Conservation (phyloP, 2,329 filamentous ascomycete genomes). For the Monosporascus sp. region DNA sequence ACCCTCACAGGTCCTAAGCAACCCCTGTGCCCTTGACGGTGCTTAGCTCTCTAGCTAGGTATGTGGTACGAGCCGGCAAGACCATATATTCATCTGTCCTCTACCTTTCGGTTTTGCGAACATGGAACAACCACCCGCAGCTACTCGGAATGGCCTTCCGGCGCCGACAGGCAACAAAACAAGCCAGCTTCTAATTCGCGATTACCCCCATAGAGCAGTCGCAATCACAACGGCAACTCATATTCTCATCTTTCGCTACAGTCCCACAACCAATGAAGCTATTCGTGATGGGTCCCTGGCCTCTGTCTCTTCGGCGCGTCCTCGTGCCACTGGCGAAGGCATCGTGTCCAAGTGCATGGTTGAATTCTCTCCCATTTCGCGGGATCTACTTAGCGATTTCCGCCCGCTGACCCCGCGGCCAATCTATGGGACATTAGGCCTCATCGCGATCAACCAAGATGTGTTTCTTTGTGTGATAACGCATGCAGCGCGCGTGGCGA, state of each 20-base stretch:
- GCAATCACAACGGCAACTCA: constrained; percentile 76
- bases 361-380: constrained; percentile 66
- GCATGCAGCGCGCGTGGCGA: constrained; percentile 71
- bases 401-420: constrained; percentile 67
- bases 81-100: background rate
- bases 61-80: too few species aligned
- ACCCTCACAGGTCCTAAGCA: too few species aligned
- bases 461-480: constrained; percentile 91
- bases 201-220: constrained; percentile 82
- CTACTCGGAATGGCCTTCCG: constrained; percentile 39
- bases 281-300: constrained; percentile 55
- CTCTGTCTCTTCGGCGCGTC: constrained; percentile 43
- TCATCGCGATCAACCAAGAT: constrained; percentile 79
- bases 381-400: constrained; percentile 69
- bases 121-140: constrained; percentile 44
- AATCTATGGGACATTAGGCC: constrained; percentile 79
- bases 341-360: constrained; percentile 71
- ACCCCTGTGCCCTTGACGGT: too few species aligned
- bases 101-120: constrained; percentile 23
- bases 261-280: constrained; percentile 56
- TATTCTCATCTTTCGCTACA: constrained; percentile 80
- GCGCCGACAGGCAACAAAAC: constrained; percentile 52
- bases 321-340: constrained; percentile 38
- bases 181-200: constrained; percentile 77
- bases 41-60: too few species aligned